These are phyloP conservation scores for Phytophthora citrophthora DNA, from an alignment of 352 stramenopile genomes.

Conservation along the genomic window DNA sequence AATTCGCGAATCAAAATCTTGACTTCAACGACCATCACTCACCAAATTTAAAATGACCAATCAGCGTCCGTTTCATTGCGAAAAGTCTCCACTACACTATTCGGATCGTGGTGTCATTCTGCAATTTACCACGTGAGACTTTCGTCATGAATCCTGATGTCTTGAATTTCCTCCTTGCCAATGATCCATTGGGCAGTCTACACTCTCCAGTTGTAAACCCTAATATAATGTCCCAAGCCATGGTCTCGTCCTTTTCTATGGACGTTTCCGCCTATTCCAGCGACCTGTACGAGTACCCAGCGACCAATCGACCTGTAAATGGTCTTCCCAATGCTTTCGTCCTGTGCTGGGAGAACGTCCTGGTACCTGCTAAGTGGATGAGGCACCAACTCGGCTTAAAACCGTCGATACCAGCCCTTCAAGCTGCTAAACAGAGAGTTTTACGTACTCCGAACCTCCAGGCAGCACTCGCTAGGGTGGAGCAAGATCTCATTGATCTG, in stretches of 20 bases:
- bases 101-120: conserved; percentile 16
- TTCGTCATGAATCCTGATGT: conserved; percentile 39
- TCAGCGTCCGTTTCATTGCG: conserved; percentile 16
- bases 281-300: conserved; percentile 62
- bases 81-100: not conserved
- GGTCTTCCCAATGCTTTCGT: conserved; percentile 64
- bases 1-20: too few species aligned
- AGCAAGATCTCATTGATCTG: conserved; percentile 61
- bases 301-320: conserved; percentile 21
- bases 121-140: conserved; percentile 15
- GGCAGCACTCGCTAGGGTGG: conserved; percentile 57
- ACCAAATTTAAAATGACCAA: conserved; percentile 18
- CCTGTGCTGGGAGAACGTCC: conserved; percentile 74
- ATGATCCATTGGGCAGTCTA: conserved; percentile 3
- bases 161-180: conserved; percentile 36
- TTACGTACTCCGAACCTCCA: conserved; percentile 55
- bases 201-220: conserved; percentile 1
- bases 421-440: conserved; percentile 55
- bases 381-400: conserved; percentile 57
- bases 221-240: conserved; percentile 53
- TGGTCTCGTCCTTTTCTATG: conserved; percentile 72
- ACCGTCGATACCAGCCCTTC: conserved; percentile 42
- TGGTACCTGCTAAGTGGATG: conserved; percentile 71
- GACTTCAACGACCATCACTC: conserved; percentile 19
- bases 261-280: conserved; percentile 61